Evolutionary conservation across 2,329 filamentous ascomycete species (phyloP), one percentile per base, ranked within the genome.

Genomic region (Aureobasidium pullulans): DNA sequence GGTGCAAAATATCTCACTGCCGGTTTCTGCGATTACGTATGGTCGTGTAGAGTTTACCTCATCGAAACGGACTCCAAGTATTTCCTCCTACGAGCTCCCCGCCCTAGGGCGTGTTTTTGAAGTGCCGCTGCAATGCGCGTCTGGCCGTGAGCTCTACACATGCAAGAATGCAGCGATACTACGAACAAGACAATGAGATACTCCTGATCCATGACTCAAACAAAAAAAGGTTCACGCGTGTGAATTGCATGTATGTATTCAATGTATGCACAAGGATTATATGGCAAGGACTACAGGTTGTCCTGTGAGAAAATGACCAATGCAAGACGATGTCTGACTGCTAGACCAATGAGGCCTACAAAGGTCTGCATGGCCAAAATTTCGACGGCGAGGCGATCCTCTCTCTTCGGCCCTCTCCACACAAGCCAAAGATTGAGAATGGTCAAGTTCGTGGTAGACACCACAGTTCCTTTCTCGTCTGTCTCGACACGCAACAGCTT

Each of bases 361-460:
- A 80, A 73, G 15, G 84, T 77, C 78, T 99, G 94, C 73, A 96
- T 81, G n/a, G 76, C 75, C 47, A 94, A 82, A 62, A 99, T 81
- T 71, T 94, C 90, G 69, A 84, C 77, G 29, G 90, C 89, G 57
- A 99, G 79, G 47, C 84, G 81, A 74, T 96, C 89, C 72, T 99
- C 94, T 63, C 89, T 83, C 79, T 96, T 83, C 2, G 94, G 92
- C 0, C 94, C 94, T 71, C 92, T 87, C 89, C 91, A 96, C 54
- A 97, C 89, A 63, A 99, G 79, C 93, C 93, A 99, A 59, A 99
- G 81, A 71, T 99, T 99, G 65, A 99, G 79, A 49, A 99, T 82
- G 8, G 94, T 99, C 63, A 99, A 81, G 73, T 99, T 99, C 64
- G 85, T 90, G 19, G 86, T 93, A 73, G 94, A 88, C 28, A 84